phyloP scores from a whole-genome alignment of 2,329 filamentous ascomycete species.

The Aspergillus floridensis region DNA sequence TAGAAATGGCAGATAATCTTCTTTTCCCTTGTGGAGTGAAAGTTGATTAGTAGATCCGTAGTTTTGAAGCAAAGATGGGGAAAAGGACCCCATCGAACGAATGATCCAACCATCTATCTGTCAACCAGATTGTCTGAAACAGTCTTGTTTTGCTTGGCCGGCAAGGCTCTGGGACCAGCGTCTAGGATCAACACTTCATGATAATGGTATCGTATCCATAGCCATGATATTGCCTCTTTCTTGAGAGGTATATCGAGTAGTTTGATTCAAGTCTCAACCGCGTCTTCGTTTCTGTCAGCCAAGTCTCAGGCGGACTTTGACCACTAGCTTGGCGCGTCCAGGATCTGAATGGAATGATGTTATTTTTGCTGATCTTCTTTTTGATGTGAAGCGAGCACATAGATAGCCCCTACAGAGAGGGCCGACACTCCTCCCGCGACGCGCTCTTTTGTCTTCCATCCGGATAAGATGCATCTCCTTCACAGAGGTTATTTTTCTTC shows the following conservation, averaged over 20 bases:
- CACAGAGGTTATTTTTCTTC: background rate
- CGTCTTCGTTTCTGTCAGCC: background rate
- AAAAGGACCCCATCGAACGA: background rate
- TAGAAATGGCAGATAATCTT: constrained; percentile 6
- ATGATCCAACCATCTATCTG: constrained; percentile 1
- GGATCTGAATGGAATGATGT: background rate
- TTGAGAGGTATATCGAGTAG: background rate
- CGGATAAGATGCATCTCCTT: background rate
- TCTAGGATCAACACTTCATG: background rate
- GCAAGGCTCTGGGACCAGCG: background rate
- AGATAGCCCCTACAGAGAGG: background rate
- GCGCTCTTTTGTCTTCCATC: background rate
- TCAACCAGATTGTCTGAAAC: background rate
- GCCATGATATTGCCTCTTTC: too few species aligned
- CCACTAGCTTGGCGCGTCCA: background rate
- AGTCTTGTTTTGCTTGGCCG: background rate
- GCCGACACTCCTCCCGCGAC: background rate
- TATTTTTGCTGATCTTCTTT: background rate
- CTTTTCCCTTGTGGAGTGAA: constrained; percentile 6
- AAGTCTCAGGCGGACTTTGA: background rate
- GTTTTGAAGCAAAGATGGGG: constrained; percentile 9
- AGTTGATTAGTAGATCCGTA: constrained; percentile 7
- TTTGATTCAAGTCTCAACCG: background rate
- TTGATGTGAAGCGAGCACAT: background rate
- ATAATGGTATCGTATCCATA: too few species aligned